phyloP scores from a whole-genome alignment of 352 stramenopile genomes.

The Plasmopara muralis region DNA sequence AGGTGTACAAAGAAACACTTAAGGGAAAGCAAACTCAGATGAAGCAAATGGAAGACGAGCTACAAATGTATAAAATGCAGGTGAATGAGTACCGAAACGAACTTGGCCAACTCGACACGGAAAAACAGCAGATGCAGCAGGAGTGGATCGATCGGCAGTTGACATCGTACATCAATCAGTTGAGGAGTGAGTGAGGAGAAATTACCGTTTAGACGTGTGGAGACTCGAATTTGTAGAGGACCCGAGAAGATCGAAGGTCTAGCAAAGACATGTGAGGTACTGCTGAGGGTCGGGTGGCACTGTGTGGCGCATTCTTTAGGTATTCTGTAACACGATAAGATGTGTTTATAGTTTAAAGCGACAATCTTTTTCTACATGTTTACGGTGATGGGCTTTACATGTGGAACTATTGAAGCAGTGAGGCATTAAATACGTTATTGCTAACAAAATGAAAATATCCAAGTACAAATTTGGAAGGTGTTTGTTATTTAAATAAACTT shows the following conservation, averaged over 20 bases:
- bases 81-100: constrained; percentile 77
- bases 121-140: constrained; percentile 58
- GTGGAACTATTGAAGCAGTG: too few relatives aligned
- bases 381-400: too few relatives aligned
- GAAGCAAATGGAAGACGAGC: constrained; percentile 85
- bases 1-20: constrained; percentile 82
- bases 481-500: too few relatives aligned
- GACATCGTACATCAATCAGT: constrained; percentile 24
- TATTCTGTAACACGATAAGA: too few relatives aligned
- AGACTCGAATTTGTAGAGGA: constrained; percentile 11
- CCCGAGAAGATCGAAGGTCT: constrained; percentile 14
- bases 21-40: constrained; percentile 81
- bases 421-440: too few relatives aligned
- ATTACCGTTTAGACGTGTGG: not conserved
- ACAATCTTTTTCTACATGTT: too few relatives aligned
- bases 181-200: constrained; percentile 5
- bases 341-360: too few relatives aligned
- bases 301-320: too few relatives aligned
- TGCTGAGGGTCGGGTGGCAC: too few relatives aligned
- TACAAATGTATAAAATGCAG: constrained; percentile 91
- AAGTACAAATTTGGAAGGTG: too few relatives aligned
- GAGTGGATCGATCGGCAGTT: constrained; percentile 51
- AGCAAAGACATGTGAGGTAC: not conserved
- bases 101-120: constrained; percentile 45
- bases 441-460: too few relatives aligned